Evolutionary conservation across 2,329 filamentous ascomycete species (phyloP).

Genomic region (Colletotrichum destructivum): DNA sequence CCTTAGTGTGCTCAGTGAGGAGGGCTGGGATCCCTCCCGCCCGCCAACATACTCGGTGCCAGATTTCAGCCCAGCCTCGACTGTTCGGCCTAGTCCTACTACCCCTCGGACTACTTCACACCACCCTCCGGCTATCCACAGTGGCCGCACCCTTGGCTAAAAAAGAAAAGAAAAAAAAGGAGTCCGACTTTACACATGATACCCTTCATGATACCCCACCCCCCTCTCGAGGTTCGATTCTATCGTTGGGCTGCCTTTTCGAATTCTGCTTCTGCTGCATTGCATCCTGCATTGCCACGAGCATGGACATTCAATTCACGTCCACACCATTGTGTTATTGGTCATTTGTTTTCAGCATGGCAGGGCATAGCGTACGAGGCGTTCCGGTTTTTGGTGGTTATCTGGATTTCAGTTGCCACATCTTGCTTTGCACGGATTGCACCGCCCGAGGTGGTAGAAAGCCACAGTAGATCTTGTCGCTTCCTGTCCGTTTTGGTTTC

Average conservation of each 20-base stretch:
- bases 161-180: conserved; percentile 25
- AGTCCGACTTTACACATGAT: conserved; percentile 40
- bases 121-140: conserved; percentile 65
- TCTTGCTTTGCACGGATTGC: conserved; percentile 38
- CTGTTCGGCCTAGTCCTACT: conserved; percentile 55
- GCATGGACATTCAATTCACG: conserved; percentile 36
- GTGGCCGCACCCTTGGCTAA: conserved; percentile 67
- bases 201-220: conserved; percentile 47
- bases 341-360: conserved; percentile 47
- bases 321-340: conserved; percentile 40
- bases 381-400: conserved; percentile 48
- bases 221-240: conserved; percentile 41
- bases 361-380: conserved; percentile 59
- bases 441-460: conserved; percentile 36
- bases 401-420: conserved; percentile 44
- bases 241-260: conserved; percentile 37
- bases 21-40: conserved; percentile 70
- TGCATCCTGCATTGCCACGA: conserved; percentile 37
- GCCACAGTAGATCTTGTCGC: conserved; percentile 40
- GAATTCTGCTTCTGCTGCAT: conserved; percentile 34
- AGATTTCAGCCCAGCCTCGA: conserved; percentile 55
- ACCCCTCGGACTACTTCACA: conserved; percentile 53
- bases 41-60: conserved; percentile 56
- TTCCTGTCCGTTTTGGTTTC: conserved; percentile 38
- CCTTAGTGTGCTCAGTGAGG: conserved; percentile 87